phyloP scores from a whole-genome alignment of 139 green algal genomes.

The Coccomyxa sp. region DNA sequence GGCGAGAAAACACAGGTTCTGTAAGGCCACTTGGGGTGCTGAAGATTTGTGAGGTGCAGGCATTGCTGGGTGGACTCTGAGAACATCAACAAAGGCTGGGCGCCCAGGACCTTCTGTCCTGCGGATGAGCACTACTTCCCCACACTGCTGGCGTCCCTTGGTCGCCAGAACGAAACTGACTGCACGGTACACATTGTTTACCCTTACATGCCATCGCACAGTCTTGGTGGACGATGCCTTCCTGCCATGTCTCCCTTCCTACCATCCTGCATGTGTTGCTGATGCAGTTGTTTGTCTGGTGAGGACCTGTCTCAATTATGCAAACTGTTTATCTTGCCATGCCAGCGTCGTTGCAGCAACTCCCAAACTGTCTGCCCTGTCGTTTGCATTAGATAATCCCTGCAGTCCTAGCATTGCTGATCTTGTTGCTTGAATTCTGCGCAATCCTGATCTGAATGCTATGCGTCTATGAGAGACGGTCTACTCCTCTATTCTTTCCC shows the following conservation, averaged over 20 bases:
- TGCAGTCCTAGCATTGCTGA: neutral
- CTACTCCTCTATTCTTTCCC: no score
- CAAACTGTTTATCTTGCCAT: neutral
- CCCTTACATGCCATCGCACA: neutral
- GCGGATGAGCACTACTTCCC: slow-evolving; percentile 42
- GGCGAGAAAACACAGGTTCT: neutral
- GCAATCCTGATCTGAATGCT: neutral
- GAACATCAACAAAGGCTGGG: neutral
- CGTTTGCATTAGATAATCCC: no score
- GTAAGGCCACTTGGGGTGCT: neutral
- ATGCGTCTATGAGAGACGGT: no score
- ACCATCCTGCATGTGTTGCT: no score
- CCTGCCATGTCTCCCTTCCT: no score
- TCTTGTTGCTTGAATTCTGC: neutral
- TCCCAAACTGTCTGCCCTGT: no score
- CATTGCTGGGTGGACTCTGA: slow-evolving; percentile 18
- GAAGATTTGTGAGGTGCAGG: neutral
- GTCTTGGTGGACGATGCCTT: neutral
- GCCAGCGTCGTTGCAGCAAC: neutral
- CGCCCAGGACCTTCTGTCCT: slow-evolving; percentile 15
- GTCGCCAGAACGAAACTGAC: slow-evolving; percentile 15
- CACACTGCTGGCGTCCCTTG: slow-evolving; percentile 22
- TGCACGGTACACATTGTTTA: slow-evolving; percentile 5
- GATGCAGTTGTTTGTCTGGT: neutral
- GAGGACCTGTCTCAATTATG: neutral